phyloP scores from a whole-genome alignment of 148 eudicot genomes.

The Pharnaceum exiguum region DNA sequence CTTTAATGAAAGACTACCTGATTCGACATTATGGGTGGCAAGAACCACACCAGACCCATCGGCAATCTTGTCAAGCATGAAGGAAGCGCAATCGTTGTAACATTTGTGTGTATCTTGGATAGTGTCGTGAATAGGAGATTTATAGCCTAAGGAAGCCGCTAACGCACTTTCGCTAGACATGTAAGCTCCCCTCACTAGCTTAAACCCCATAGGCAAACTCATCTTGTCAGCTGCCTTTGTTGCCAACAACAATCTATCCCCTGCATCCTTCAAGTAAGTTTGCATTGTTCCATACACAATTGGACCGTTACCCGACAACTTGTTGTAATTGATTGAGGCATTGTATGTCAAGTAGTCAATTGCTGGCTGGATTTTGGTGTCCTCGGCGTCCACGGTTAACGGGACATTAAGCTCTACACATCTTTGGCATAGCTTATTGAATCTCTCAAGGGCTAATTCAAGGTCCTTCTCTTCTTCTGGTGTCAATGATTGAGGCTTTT shows the following conservation, averaged over 20 bases:
- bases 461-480: conserved; percentile 70
- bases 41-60: conserved; percentile 58
- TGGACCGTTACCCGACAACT: conserved; percentile 31
- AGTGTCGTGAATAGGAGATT: conserved; percentile 66
- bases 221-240: conserved; percentile 50
- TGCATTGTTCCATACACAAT: conserved; percentile 67
- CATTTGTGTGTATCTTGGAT: conserved; percentile 67
- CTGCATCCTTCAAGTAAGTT: conserved; percentile 72
- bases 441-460: conserved; percentile 44
- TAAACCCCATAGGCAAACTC: conserved; percentile 75
- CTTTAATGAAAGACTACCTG: conserved; percentile 34
- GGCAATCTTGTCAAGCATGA: conserved; percentile 61
- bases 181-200: conserved; percentile 90
- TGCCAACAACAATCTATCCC: conserved; percentile 46
- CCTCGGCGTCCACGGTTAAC: conserved; percentile 82
- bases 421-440: conserved; percentile 42
- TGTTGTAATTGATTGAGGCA: conserved; percentile 44
- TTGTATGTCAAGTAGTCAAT: conserved; percentile 83
- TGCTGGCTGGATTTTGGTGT: conserved; percentile 67
- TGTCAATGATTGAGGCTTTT: conserved; percentile 60
- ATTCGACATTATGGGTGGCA: conserved; percentile 84
- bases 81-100: conserved; percentile 70
- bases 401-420: conserved; percentile 62
- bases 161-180: conserved; percentile 60
- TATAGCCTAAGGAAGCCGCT: conserved; percentile 58